Evolutionary conservation across 2,329 filamentous ascomycete species (phyloP), one percentile per base, ranked within the genome.

Genomic region (Elsinoe batatas): DNA sequence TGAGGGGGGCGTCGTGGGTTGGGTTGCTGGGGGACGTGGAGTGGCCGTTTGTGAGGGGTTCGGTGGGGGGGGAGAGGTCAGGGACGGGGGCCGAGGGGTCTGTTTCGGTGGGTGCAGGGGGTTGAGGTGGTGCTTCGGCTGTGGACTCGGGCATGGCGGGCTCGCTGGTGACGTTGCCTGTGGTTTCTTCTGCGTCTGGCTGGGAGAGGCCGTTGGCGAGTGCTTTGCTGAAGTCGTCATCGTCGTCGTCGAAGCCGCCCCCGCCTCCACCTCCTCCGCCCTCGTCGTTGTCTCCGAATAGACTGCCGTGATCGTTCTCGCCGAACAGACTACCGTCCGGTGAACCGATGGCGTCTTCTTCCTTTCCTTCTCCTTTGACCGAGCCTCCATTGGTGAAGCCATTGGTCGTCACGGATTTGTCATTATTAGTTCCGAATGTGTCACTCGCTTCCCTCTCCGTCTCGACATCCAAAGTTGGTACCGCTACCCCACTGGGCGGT

Each of bases 241-340:
- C 89, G 38, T 95, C 89, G 42, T 95, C 89, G 0, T 80, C 87
- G 67, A 89, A 94, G 3, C 69, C 72, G 79, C 74, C 66, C 69
- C 69, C 76, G 61, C 69, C 77, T 50, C 72, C 74, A 18, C 72
- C 71, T 36, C 70, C 69, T 11, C 69, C 73, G 20, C 72, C 74
- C 66, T 70, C 84, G 68, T 85, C 83, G 54, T 80, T 85, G 61
- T 94, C 90, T 1, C 91, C 93, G 67, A 97, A 98, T 1, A 98
- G 76, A 2, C 90, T 95, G 46, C 66, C 67, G 53, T 69, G 67
- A 49, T 90, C 89, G 17, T 72, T 72, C 62, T 88, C 89, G 0
- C 87, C 86, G 10, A 96, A 96, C 0, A 96, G 75, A 47, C 88
- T 95, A 59, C 91, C 87, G 10, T 83, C 81, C 0, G 85, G 88